Percentiles rank a stretch among this genome's conserved stretches.
Evolutionary conservation across 495 filamentous ascomycete genomes (phyloP).

Genomic region (Neurospora discreta): DNA sequence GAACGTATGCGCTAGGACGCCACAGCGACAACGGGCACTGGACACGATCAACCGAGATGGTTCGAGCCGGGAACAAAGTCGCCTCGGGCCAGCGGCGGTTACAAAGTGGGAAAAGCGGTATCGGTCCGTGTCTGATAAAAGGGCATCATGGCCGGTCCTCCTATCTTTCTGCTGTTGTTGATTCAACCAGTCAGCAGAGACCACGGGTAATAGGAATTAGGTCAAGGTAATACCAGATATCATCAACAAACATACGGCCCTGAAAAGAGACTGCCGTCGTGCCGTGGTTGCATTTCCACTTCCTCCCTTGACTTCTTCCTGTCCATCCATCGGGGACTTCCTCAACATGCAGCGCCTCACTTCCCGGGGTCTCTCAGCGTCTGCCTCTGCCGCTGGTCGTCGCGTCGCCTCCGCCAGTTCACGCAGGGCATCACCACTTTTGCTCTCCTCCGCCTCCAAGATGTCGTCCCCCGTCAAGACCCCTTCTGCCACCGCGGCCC

Average conservation of each 20-base stretch:
- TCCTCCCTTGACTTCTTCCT: neutral
- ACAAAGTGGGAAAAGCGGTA: neutral
- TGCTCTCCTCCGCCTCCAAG: constrained; percentile 11
- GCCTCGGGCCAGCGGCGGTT: neutral
- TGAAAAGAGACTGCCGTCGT: neutral
- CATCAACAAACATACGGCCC: neutral
- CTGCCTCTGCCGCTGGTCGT: constrained; percentile 5
- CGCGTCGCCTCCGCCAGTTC: constrained; percentile 6
- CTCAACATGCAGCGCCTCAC: constrained; percentile 23
- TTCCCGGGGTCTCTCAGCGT: constrained; percentile 13
- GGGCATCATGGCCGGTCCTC: neutral
- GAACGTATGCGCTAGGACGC: neutral
- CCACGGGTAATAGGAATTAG: neutral
- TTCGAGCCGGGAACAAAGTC: neutral
- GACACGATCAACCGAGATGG: neutral
- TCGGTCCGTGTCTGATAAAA: neutral
- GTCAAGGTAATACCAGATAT: neutral
- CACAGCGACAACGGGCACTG: neutral
- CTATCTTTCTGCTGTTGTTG: neutral
- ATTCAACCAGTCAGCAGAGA: neutral
- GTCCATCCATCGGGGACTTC: constrained; percentile 20
- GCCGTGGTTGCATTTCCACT: neutral
- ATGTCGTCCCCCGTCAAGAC: constrained; percentile 26
- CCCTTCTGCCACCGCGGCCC: constrained; percentile 18
- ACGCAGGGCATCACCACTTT: constrained; percentile 7